Evolutionary conservation across 2,329 filamentous ascomycete genomes (phyloP).

Genomic region (Fusarium napiforme): DNA sequence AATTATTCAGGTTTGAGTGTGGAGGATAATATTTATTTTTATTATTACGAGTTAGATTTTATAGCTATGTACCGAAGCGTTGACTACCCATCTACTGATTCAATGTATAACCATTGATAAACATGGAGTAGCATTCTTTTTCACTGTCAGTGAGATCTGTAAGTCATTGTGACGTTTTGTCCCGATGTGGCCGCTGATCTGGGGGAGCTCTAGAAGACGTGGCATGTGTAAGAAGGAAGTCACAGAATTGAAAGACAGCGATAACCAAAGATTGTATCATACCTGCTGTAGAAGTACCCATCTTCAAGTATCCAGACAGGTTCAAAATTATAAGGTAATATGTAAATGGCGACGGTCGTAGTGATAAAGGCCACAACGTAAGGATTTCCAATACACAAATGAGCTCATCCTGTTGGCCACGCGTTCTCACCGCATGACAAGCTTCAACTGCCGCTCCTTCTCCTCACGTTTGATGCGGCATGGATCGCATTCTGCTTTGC

Average conservation of each 20-base stretch:
- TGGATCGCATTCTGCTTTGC: background rate
- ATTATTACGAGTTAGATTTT: background rate
- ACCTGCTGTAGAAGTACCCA: background rate
- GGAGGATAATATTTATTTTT: background rate
- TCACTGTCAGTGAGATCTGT: background rate
- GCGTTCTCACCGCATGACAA: background rate
- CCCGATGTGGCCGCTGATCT: background rate
- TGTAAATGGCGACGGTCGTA: fast-evolving
- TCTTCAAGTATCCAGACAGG: fast-evolving
- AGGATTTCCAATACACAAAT: fast-evolving
- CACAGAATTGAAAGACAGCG: fast-evolving
- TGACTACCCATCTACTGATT: background rate
- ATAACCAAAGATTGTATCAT: background rate
- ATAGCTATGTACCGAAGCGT: background rate
- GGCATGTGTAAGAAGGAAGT: background rate
- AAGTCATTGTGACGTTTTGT: background rate
- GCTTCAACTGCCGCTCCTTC: background rate
- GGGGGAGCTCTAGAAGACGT: background rate
- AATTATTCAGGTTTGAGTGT: background rate
- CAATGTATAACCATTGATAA: fast-evolving
- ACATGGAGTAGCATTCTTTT: background rate
- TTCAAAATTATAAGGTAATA: fast-evolving
- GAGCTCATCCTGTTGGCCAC: no score
- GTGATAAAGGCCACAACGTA: fast-evolving
- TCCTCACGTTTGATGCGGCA: background rate